phyloP scores from a whole-genome alignment of 768 basidiomycete genomes.

The Infundibulicybe gibba region DNA sequence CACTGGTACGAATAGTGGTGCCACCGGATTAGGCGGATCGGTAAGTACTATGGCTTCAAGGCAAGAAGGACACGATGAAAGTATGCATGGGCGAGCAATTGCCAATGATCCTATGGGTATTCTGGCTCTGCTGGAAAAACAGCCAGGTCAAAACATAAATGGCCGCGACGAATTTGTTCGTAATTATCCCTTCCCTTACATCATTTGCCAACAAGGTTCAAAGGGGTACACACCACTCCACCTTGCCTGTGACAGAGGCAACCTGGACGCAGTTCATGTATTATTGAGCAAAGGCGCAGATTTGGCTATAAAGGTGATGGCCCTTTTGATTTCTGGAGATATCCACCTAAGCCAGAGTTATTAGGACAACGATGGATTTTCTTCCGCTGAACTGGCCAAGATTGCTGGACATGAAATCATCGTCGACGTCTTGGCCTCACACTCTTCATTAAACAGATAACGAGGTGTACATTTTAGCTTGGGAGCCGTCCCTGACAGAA shows the following conservation, averaged over 20 bases:
- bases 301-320: slow-evolving; percentile 51
- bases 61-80: slow-evolving; percentile 28
- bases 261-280: slow-evolving; percentile 47
- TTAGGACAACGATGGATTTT: slow-evolving; percentile 42
- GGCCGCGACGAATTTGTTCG: slow-evolving; percentile 72
- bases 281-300: slow-evolving; percentile 69
- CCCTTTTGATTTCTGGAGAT: no score
- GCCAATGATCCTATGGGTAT: slow-evolving; percentile 47
- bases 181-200: slow-evolving; percentile 4
- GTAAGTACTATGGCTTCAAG: slow-evolving; percentile 59
- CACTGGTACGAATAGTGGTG: slow-evolving; percentile 21
- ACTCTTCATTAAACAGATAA: no score
- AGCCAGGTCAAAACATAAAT: slow-evolving; percentile 50
- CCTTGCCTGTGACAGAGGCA: slow-evolving; percentile 82
- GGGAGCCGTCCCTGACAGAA: no score
- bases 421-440: slow-evolving; percentile 22
- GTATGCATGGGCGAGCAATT: slow-evolving; percentile 62
- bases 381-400: slow-evolving; percentile 56
- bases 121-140: slow-evolving; percentile 34
- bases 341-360: no score
- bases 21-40: slow-evolving; percentile 50
- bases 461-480: no score
- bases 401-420: slow-evolving; percentile 57
- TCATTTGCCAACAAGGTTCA: slow-evolving; percentile 2
- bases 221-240: slow-evolving; percentile 91